Evolutionary conservation across 805 yeast species (phyloP).

Genomic region (Metschnikowia chrysomelidarum): DNA sequence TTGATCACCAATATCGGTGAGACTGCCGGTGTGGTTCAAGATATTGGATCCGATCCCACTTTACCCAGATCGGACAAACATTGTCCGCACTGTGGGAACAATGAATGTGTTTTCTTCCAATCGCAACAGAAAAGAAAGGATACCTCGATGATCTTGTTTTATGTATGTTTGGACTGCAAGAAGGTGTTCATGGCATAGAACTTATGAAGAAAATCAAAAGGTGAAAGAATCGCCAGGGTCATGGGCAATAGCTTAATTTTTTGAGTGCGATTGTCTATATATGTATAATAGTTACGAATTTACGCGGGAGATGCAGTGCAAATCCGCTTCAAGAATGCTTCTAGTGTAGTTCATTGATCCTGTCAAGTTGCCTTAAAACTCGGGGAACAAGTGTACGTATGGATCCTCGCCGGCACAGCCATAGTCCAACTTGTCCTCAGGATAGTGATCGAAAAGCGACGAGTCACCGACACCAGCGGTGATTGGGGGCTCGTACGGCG

Average conservation of each 20-base stretch:
- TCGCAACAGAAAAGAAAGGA: slow-evolving; percentile 93
- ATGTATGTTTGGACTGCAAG: slow-evolving; percentile 86
- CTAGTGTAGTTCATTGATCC: no score
- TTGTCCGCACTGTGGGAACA: slow-evolving; percentile 85
- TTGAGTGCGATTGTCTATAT: no score
- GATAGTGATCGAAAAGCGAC: slow-evolving; percentile 41
- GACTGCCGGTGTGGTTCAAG: slow-evolving; percentile 96
- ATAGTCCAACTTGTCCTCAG: slow-evolving; percentile 43
- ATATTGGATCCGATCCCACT: slow-evolving; percentile 96
- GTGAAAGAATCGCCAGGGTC: no score
- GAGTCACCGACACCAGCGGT: slow-evolving; percentile 65
- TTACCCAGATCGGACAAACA: slow-evolving; percentile 92
- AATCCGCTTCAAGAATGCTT: no score
- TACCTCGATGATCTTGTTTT: slow-evolving; percentile 91
- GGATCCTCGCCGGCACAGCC: slow-evolving; percentile 41
- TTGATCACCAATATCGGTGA: slow-evolving; percentile 88
- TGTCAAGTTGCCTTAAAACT: slow-evolving; percentile 26
- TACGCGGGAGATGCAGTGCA: no score
- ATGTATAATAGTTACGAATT: no score
- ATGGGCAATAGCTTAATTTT: no score
- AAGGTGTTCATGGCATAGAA: slow-evolving; percentile 58
- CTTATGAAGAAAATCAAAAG: no score
- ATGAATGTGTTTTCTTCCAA: slow-evolving; percentile 95
- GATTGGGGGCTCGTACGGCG: slow-evolving; percentile 64
- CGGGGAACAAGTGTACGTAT: slow-evolving; percentile 33